A percentile compares a stretch with the other conserved stretches of the same genome.
Conservation (phyloP, 768 basidiomycete genomes). For the Pleurotus djamor region DNA sequence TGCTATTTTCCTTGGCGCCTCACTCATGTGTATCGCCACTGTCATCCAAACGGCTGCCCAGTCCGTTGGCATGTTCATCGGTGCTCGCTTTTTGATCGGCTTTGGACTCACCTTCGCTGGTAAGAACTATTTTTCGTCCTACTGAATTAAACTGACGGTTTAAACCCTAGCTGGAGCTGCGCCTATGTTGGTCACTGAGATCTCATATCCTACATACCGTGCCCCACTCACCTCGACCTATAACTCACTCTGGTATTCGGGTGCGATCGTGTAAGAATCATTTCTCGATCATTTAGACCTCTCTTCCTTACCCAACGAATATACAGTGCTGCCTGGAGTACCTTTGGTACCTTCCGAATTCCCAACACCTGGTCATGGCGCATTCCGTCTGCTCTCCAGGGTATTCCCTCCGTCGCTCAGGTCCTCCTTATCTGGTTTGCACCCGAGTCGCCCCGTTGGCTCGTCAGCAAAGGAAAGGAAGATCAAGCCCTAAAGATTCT, state of each 20-base stretch:
- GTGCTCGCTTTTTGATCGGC: constrained; percentile 23
- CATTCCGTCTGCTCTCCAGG: constrained; percentile 31
- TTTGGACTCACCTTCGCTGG: constrained; percentile 5
- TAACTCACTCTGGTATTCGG: constrained; percentile 30
- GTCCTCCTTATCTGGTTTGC: constrained; percentile 32
- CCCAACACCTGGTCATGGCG: constrained; percentile 50
- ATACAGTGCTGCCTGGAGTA: constrained; percentile 52
- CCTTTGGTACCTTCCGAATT: constrained; percentile 54
- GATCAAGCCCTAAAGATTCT: constrained; percentile 47
- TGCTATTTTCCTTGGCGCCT: constrained; percentile 18
- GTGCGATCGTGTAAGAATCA: constrained; percentile 42
- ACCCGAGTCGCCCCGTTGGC: constrained; percentile 34
- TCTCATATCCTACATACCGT: constrained; percentile 41
- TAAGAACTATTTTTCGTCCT: not conserved
- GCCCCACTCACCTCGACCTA: constrained; percentile 30
- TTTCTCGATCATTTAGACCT: constrained; percentile 11
- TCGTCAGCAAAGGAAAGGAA: constrained; percentile 27
- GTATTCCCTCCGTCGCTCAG: constrained; percentile 28
- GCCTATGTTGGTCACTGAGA: constrained; percentile 37
- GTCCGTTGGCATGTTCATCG: constrained; percentile 29
- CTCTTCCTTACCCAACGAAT: not conserved
- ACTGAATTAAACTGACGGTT: not conserved
- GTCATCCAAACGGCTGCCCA: constrained; percentile 26
- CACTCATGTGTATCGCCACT: constrained; percentile 28
- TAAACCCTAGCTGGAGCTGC: constrained; percentile 28